These are phyloP conservation scores for Trichomonascaceae sp. DNA, from an alignment of 1,139 yeast genomes.

Conservation along the genomic window DNA sequence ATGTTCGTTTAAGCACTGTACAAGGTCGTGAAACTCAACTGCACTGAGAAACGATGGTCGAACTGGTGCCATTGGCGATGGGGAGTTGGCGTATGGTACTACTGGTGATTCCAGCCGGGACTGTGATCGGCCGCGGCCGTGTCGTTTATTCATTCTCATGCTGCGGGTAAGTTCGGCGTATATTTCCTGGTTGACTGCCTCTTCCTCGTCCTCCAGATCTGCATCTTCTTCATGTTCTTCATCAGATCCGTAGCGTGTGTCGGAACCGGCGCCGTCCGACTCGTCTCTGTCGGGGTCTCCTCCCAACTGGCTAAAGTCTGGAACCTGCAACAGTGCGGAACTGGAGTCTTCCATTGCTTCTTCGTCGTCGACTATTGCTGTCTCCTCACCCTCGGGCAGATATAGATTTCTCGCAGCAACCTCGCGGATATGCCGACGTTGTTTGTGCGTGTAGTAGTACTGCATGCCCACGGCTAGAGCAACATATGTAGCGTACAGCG, in stretches of 20 bases:
- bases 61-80: slow-evolving; percentile 16
- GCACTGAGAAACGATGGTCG: slow-evolving; percentile 35
- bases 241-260: not conserved
- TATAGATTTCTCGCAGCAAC: not conserved
- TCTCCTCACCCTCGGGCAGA: not conserved
- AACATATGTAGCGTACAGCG: slow-evolving; percentile 43
- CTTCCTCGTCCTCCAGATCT: too few relatives aligned
- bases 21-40: slow-evolving; percentile 26
- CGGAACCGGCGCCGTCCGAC: too few relatives aligned
- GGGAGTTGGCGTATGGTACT: slow-evolving; percentile 1
- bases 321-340: not conserved
- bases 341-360: not conserved
- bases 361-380: not conserved
- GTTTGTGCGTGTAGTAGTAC: slow-evolving; percentile 13
- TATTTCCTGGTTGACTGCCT: slow-evolving; percentile 15
- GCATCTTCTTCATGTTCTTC: slow-evolving; percentile 2
- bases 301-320: not conserved
- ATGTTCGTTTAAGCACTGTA: slow-evolving; percentile 5
- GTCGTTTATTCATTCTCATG: slow-evolving; percentile 16
- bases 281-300: not conserved
- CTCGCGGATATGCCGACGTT: slow-evolving; percentile 1
- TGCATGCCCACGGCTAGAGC: slow-evolving; percentile 34
- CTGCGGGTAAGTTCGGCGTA: slow-evolving; percentile 18
- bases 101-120: too few relatives aligned
- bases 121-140: not conserved